Percentiles rank a stretch among this genome's conserved stretches.
phyloP scores from a whole-genome alignment of 2,329 filamentous ascomycete species.

The Boeremia exigua region DNA sequence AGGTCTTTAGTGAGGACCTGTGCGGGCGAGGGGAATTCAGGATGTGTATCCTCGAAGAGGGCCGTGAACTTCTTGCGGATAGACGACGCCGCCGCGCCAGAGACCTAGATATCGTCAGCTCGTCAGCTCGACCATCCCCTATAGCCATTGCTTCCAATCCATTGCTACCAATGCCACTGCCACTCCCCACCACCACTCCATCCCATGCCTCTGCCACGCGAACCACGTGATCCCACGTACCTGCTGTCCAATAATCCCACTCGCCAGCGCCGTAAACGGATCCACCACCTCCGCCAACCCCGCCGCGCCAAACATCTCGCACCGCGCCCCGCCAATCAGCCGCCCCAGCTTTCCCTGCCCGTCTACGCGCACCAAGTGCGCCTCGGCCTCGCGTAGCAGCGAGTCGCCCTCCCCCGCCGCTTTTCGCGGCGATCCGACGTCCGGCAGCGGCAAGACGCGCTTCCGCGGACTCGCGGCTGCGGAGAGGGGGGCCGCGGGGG shows the following conservation, averaged over 20 bases:
- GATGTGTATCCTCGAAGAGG: conserved; percentile 59
- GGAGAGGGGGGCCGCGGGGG: no score
- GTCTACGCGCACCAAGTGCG: conserved; percentile 77
- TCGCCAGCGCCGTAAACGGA: conserved; percentile 82
- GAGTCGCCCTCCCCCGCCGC: conserved; percentile 69
- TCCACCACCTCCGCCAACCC: conserved; percentile 86
- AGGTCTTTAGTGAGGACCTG: conserved; percentile 67
- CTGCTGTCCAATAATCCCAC: conserved; percentile 94
- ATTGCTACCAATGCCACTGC: background rate
- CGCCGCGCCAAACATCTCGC: conserved; percentile 78
- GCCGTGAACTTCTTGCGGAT: conserved; percentile 73
- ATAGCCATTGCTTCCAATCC: background rate
- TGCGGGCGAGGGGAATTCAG: conserved; percentile 74
- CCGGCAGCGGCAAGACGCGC: background rate
- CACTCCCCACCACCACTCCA: background rate
- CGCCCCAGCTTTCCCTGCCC: conserved; percentile 53
- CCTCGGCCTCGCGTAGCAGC: conserved; percentile 76
- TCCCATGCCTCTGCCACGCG: no score
- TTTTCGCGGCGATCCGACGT: conserved; percentile 7
- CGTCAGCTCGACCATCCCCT: background rate
- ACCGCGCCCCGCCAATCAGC: conserved; percentile 76
- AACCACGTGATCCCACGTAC: conserved; percentile 22
- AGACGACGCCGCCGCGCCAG: conserved; percentile 84
- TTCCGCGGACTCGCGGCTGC: conserved; percentile 36
- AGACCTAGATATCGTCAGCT: conserved; percentile 62